These are phyloP conservation scores for Scenedesmus sp. DNA, from an alignment of 163 green algal species.

Conservation along the genomic window DNA sequence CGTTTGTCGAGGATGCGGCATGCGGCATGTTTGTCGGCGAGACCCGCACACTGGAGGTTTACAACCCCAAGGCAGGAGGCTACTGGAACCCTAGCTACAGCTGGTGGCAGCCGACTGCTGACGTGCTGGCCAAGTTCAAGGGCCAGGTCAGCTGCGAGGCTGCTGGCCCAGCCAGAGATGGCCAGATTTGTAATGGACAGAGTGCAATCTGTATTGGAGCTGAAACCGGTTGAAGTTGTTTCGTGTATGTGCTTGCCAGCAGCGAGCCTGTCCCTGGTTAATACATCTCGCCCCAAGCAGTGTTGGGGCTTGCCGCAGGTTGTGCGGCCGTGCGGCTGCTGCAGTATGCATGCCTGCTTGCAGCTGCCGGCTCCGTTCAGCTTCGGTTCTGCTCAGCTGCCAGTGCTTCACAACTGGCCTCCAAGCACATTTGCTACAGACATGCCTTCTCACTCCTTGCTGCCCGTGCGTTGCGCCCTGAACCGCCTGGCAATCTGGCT, in stretches of 20 bases:
- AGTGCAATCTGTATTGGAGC: no score
- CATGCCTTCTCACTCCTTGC: not conserved
- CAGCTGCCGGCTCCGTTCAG: not conserved
- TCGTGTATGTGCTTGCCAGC: no score
- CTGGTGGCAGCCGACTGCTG: slow-evolving; percentile 51
- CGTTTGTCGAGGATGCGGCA: slow-evolving; percentile 24
- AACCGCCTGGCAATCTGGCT: not conserved
- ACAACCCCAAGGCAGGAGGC: slow-evolving; percentile 8
- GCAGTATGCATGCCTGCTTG: not conserved
- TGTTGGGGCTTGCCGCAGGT: not conserved
- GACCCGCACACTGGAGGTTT: not conserved
- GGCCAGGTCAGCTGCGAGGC: not conserved
- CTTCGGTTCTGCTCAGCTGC: not conserved
- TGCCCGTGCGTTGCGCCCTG: not conserved
- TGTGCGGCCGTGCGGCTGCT: not conserved
- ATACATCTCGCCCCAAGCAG: not conserved
- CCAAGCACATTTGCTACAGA: not conserved
- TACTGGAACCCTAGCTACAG: slow-evolving; percentile 39
- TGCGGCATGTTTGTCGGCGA: slow-evolving; percentile 31
- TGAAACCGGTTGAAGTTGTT: no score
- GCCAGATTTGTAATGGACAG: no score
- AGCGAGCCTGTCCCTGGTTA: not conserved
- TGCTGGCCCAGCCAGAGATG: not conserved
- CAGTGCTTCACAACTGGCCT: not conserved
- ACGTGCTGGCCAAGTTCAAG: slow-evolving; percentile 46